phyloP scores from a whole-genome alignment of 495 filamentous ascomycete species.

The Podospora tetraspora region DNA sequence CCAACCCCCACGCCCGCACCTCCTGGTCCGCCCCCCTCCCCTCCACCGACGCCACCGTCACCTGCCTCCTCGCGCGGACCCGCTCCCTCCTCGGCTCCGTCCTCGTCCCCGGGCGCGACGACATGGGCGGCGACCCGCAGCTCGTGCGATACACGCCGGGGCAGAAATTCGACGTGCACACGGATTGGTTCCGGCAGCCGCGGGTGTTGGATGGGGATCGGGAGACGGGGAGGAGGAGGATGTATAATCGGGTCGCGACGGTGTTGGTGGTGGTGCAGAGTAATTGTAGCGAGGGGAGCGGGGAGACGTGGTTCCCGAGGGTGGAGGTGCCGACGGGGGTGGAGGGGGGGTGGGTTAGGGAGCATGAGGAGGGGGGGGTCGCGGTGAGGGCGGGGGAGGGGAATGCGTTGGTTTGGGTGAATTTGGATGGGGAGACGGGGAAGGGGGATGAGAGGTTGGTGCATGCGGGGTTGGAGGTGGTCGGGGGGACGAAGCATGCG shows the following conservation, averaged over 20 bases:
- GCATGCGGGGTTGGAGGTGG: constrained; percentile 45
- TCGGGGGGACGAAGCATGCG: constrained; percentile 41
- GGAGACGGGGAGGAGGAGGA: constrained; percentile 21
- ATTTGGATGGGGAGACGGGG: constrained; percentile 36
- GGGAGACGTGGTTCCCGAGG: constrained; percentile 44
- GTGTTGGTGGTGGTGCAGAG: constrained; percentile 38
- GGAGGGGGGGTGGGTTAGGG: constrained; percentile 24
- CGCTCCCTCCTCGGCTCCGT: constrained; percentile 36
- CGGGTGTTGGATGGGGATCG: constrained; percentile 24
- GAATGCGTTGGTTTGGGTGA: constrained; percentile 49
- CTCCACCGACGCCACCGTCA: constrained; percentile 24
- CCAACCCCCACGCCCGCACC: constrained; percentile 30
- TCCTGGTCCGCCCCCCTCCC: constrained; percentile 36
- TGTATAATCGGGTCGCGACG: constrained; percentile 39
- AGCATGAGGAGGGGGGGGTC: constrained; percentile 41
- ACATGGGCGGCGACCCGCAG: constrained; percentile 37
- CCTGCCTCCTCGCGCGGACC: constrained; percentile 35
- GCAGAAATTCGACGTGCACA: constrained; percentile 41
- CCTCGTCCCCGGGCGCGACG: constrained; percentile 31
- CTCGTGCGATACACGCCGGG: constrained; percentile 40
- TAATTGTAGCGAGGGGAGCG: constrained; percentile 23
- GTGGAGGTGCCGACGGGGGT: constrained; percentile 20
- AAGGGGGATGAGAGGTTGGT: constrained; percentile 39
- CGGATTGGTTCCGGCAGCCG: constrained; percentile 39
- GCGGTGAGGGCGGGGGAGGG: constrained; percentile 42